Evolutionary conservation across 768 basidiomycete genomes (phyloP).

Genomic region (Mycena metata): DNA sequence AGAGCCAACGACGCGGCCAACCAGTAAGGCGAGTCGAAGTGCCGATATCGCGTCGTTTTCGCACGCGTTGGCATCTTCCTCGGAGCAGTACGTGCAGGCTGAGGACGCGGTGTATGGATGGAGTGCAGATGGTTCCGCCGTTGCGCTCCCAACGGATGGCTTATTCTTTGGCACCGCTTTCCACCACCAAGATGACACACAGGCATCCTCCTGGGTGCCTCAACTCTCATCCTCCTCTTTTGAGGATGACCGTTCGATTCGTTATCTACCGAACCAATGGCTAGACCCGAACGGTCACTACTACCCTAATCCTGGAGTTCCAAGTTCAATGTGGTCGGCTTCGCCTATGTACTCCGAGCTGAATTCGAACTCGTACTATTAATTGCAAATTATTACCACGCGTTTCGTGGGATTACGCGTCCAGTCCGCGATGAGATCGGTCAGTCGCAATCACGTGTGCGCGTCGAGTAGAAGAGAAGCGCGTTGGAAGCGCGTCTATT

Average conservation of each 20-base stretch:
- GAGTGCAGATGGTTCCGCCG: background rate
- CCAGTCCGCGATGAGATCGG: background rate
- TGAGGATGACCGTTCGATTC: too few relatives aligned
- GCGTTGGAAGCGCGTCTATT: too few relatives aligned
- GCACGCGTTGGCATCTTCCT: background rate
- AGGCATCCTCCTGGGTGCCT: background rate
- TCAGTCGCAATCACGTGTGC: background rate
- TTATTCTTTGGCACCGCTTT: constrained; percentile 10
- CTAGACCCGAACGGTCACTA: background rate
- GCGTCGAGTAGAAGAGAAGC: background rate
- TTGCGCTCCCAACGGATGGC: background rate
- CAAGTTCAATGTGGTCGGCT: background rate
- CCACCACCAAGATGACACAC: background rate
- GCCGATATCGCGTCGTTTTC: background rate
- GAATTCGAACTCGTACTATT: constrained; percentile 12
- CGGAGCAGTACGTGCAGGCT: background rate
- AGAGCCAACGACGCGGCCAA: background rate
- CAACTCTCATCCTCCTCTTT: background rate
- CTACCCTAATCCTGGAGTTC: background rate
- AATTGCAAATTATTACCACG: background rate
- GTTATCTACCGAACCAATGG: background rate
- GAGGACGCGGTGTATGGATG: background rate
- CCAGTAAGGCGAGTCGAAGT: background rate
- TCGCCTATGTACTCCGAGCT: constrained; percentile 10
- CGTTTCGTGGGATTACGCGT: background rate